Evolutionary conservation across 495 filamentous ascomycete species (phyloP).

Genomic region (Mytilinidion resinicola): DNA sequence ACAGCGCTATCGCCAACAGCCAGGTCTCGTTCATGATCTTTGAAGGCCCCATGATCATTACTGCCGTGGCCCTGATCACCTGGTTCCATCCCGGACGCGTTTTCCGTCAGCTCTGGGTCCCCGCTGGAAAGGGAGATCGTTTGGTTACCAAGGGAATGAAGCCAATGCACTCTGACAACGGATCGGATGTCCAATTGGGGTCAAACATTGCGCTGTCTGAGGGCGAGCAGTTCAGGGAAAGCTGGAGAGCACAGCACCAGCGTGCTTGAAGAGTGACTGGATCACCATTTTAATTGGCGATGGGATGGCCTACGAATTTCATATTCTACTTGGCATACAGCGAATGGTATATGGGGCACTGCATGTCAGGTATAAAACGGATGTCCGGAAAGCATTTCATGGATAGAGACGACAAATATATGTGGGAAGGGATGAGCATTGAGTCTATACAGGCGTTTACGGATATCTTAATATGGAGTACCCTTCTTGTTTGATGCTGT

Average conservation of each 20-base stretch:
- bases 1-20: slow-evolving; percentile 50
- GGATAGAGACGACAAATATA: too few relatives aligned
- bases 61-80: slow-evolving; percentile 37
- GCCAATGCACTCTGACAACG: not conserved
- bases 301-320: not conserved
- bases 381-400: too few relatives aligned
- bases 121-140: slow-evolving; percentile 14
- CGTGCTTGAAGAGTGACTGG: not conserved
- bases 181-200: not conserved
- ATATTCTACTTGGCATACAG: not conserved
- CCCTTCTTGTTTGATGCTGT: too few relatives aligned
- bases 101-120: slow-evolving; percentile 21
- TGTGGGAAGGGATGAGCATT: too few relatives aligned
- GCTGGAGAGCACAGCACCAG: not conserved
- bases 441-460: too few relatives aligned
- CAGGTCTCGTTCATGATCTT: slow-evolving; percentile 62
- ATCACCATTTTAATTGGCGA: not conserved
- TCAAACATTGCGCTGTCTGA: not conserved
- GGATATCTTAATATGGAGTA: too few relatives aligned
- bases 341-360: not conserved
- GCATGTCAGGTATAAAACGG: not conserved
- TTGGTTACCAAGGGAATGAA: not conserved
- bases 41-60: slow-evolving; percentile 63
- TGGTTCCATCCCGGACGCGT: slow-evolving; percentile 23
- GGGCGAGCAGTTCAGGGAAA: not conserved